These are phyloP conservation scores for Scleromitrula shiraiana DNA, from an alignment of 2,329 filamentous ascomycete genomes.

Conservation along the genomic window DNA sequence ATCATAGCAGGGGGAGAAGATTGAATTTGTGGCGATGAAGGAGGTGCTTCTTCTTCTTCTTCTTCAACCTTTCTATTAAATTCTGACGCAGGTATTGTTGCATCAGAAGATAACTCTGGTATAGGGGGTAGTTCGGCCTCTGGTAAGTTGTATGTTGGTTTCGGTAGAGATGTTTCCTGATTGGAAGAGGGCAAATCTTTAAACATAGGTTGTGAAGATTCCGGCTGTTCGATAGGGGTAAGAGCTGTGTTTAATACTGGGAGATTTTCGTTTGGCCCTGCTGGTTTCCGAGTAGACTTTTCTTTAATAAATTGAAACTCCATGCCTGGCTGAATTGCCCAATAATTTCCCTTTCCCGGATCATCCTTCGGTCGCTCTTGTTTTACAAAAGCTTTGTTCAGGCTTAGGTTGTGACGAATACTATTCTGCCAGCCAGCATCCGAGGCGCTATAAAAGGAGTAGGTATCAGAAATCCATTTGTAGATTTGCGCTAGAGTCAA, in stretches of 20 bases:
- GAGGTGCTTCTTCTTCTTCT: slow-evolving; percentile 33
- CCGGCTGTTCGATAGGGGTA: slow-evolving; percentile 18
- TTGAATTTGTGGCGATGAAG: slow-evolving; percentile 39
- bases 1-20: slow-evolving; percentile 70
- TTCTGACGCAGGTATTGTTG: slow-evolving; percentile 67
- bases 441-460: slow-evolving; percentile 73
- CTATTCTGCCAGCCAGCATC: slow-evolving; percentile 98
- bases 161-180: slow-evolving; percentile 19
- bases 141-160: slow-evolving; percentile 16
- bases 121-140: slow-evolving; percentile 19
- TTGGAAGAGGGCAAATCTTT: slow-evolving; percentile 23
- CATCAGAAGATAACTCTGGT: slow-evolving; percentile 65
- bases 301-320: slow-evolving; percentile 87
- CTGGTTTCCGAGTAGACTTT: slow-evolving; percentile 58
- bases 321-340: slow-evolving; percentile 85
- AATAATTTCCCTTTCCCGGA: slow-evolving; percentile 95
- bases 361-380: slow-evolving; percentile 95
- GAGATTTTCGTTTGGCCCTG: slow-evolving; percentile 46
- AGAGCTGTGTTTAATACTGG: slow-evolving; percentile 23
- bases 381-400: slow-evolving; percentile 96
- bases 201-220: slow-evolving; percentile 18
- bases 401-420: slow-evolving; percentile 92
- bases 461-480: slow-evolving; percentile 98
- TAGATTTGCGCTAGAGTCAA: slow-evolving; percentile 93
- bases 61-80: slow-evolving; percentile 44